Base-by-base conservation (phyloP, 176 grass and related monocot species). In the Oropetium thomaeum region DNA sequence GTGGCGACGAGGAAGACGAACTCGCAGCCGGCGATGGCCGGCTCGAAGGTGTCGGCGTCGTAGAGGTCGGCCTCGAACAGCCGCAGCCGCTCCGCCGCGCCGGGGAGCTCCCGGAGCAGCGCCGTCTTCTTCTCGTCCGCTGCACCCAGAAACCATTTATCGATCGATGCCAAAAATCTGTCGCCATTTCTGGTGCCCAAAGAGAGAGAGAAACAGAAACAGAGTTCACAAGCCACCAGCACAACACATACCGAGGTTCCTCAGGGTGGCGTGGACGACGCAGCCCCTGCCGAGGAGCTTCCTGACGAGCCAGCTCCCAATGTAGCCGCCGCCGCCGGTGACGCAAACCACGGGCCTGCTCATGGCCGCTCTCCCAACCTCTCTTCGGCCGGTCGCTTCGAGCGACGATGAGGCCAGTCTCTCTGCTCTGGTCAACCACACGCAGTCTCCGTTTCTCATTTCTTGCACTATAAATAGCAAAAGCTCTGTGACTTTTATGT, bases 1-100 rank as follows among this genome's bases (percentile, higher is more conserved):
- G 87, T 90, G 47, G 87, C 87, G 55, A 93, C 55, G 60, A 90
- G 85, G 82, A 93, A 93, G 34, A 93, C 77, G 73, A 88, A 94
- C 42, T 88, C 69, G 59, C 88, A 86, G 11, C 82, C 85, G 60
- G 30, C 67, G 81, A 93, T 85, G 1, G 87, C 81, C 25, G 91
- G 62, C 70, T 87, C 91, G 69, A 87, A 90, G 37, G 78, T 76
- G 41, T 23, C 61, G 20, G 91, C 82, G 64, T 90, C 51, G 61
- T 87, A 93, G 26, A 90, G 62, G 61, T 93, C 64, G 17, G 84
- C 87, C 62, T 93, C 41, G 58, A 93, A 93, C 54, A 93, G 64
- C 39, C n/a, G 38, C 71, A 93, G 84, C 73, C 71, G 63, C 37
- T 80, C 82, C 32, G 70, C 62, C 11, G 91, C 80, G 61, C 83